Percentiles rank a stretch among this genome's conserved stretches.
phyloP scores from a whole-genome alignment of 2,329 filamentous ascomycete genomes.

The Fusarium siculi region DNA sequence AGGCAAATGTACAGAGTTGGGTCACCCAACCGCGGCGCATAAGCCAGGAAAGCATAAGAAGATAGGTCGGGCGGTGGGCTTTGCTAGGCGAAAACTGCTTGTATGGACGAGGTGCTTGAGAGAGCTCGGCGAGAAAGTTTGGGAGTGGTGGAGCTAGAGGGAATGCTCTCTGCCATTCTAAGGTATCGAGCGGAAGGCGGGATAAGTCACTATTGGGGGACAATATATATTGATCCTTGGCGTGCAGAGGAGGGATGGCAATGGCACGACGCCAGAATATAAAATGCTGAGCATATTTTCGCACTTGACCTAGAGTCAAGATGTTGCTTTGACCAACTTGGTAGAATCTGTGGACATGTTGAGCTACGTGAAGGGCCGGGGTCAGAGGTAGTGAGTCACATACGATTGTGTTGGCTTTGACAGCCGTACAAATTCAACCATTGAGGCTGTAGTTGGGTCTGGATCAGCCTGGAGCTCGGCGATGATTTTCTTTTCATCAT shows the following conservation, averaged over 20 bases:
- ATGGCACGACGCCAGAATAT: slow-evolving; percentile 96
- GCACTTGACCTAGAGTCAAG: slow-evolving; percentile 82
- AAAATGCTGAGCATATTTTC: slow-evolving; percentile 89
- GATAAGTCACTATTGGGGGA: slow-evolving; percentile 87
- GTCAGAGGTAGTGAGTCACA: slow-evolving; percentile 39
- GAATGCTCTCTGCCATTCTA: slow-evolving; percentile 81
- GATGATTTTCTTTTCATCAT: slow-evolving; percentile 79
- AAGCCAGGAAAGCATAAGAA: slow-evolving; percentile 92
- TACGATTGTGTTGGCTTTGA: slow-evolving; percentile 75
- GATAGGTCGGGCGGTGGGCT: slow-evolving; percentile 86
- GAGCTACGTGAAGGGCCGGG: neutral
- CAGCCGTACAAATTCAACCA: slow-evolving; percentile 84
- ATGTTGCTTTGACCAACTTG: slow-evolving; percentile 77
- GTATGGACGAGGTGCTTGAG: slow-evolving; percentile 82
- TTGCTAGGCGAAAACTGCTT: slow-evolving; percentile 86
- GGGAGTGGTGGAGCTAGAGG: slow-evolving; percentile 84
- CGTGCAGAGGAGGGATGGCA: slow-evolving; percentile 89
- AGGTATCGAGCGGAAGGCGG: slow-evolving; percentile 74
- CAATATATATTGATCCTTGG: slow-evolving; percentile 89
- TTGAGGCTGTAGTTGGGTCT: slow-evolving; percentile 78
- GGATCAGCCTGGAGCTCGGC: slow-evolving; percentile 81
- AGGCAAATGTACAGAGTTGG: slow-evolving; percentile 90
- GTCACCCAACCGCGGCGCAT: slow-evolving; percentile 94
- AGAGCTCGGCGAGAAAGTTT: slow-evolving; percentile 87
- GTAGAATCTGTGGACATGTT: slow-evolving; percentile 59